Conservation (phyloP, 2,329 filamentous ascomycete genomes). For the Rutstroemia sp. region DNA sequence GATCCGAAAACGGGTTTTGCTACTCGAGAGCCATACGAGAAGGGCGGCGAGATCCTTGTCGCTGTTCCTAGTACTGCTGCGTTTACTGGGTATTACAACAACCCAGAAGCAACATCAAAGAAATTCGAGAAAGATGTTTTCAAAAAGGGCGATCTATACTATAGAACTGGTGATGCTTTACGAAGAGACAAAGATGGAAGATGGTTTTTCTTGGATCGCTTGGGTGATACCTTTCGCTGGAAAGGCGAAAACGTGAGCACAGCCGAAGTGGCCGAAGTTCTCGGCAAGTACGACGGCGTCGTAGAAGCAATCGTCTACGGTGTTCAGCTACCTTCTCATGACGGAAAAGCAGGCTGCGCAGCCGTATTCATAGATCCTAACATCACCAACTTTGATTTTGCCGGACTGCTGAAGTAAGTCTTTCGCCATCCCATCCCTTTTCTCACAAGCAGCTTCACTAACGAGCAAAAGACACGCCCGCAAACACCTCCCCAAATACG, state of each 20-base stretch:
- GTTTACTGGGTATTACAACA: constrained; percentile 64
- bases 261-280: constrained; percentile 56
- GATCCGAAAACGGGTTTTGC: constrained; percentile 63
- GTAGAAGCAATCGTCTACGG: constrained; percentile 66
- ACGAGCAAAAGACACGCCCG: constrained; percentile 39
- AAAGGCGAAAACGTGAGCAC: constrained; percentile 64
- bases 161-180: constrained; percentile 60
- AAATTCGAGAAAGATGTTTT: constrained; percentile 61
- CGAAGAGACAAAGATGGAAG: constrained; percentile 53
- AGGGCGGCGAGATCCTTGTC: constrained; percentile 72
- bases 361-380: constrained; percentile 50
- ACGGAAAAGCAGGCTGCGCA: constrained; percentile 62
- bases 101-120: constrained; percentile 57
- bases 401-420: constrained; percentile 45
- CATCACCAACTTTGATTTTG: constrained; percentile 48
- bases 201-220: constrained; percentile 62
- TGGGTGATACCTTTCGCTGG: constrained; percentile 71
- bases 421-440: neutral
- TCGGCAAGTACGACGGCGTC: constrained; percentile 52
- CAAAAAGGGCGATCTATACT: constrained; percentile 59
- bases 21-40: constrained; percentile 51
- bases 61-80: constrained; percentile 44
- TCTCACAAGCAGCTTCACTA: neutral
- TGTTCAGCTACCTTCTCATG: constrained; percentile 55
- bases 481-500: constrained; percentile 60